Base-by-base conservation (phyloP, 2,329 filamentous ascomycete genomes). In the Magnaporthiopsis poae region DNA sequence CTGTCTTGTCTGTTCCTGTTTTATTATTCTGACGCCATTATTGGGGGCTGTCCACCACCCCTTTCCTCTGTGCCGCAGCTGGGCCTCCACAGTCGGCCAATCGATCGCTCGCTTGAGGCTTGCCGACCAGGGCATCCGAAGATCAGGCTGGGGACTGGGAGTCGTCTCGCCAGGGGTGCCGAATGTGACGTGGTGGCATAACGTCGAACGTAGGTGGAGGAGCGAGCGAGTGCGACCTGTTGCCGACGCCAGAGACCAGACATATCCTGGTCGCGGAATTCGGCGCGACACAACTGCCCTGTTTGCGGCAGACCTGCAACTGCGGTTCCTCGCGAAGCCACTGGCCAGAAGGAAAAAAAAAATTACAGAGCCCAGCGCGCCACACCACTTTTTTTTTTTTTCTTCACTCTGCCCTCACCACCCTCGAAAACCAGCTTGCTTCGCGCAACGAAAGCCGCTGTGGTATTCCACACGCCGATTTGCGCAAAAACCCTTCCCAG, bases 161-260 rank as follows among this genome's bases (percentile, higher is more conserved):
- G 60, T 3, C 25, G 60, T 56, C 46, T 56, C 21, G 46, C 46
- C 46, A 56, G 46, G 46, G 46, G 60, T 29, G 60, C 27, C 27
- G 27, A 33, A 61, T 33, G 60, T 36, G 61, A 62, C 61, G 61
- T 62, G 61, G 61, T 62, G 33, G 61, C 61, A 62, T 62, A 29
- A 62, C 61, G 61, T 62, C 35, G 61, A 25, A 56, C 46, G 5
- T 36, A 27, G 61, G 36, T 35, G 27, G 27, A 29, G 61, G 39
- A 46, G 39, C 46, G 46, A n/a, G 46, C 46, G 18, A 56, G 46
- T 56, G 46, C 46, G 46, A 56, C 46, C 7, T n/a, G 21, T 7
- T n/a, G 46, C 21, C 46, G 46, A 56, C 46, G 21, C 8, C 9
- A 36, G 35, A 56, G 46, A 25, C 18, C 46, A 13, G 18, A 62